These are phyloP conservation scores for Neurospora sp. DNA, from an alignment of 495 filamentous ascomycete genomes.

Conservation along the genomic window DNA sequence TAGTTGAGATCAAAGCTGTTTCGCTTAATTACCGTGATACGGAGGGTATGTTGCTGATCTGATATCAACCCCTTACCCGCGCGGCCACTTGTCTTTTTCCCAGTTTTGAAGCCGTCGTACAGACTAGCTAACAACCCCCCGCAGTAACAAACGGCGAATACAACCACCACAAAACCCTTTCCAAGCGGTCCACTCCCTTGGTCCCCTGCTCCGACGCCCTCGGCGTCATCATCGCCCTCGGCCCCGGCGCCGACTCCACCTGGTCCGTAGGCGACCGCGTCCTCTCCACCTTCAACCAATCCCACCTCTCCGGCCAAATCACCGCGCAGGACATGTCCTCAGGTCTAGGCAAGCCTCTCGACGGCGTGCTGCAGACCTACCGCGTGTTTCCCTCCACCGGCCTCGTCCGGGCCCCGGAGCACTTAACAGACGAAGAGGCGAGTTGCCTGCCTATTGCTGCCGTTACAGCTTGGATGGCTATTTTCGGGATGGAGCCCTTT, in stretches of 20 bases:
- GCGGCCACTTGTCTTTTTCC: too few species aligned
- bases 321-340: constrained; percentile 19
- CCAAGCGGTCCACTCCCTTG: constrained; percentile 14
- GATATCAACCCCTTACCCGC: too few species aligned
- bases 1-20: constrained; percentile 45
- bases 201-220: constrained; percentile 38
- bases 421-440: constrained; percentile 32
- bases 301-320: constrained; percentile 31
- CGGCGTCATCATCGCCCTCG: constrained; percentile 24
- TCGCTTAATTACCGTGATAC: constrained; percentile 52
- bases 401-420: constrained; percentile 28
- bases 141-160: constrained; percentile 46
- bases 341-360: constrained; percentile 27
- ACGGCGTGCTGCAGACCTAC: constrained; percentile 33
- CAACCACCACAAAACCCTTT: constrained; percentile 38
- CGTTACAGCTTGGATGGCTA: constrained; percentile 38
- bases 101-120: too few species aligned
- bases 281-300: constrained; percentile 31
- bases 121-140: neutral
- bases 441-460: constrained; percentile 32
- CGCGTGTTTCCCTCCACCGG: constrained; percentile 28
- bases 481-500: constrained; percentile 34
- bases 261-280: constrained; percentile 33
- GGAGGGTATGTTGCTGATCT: constrained; percentile 28
- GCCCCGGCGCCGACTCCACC: constrained; percentile 2